Evolutionary conservation across 805 yeast species (phyloP).

Genomic region (Wickerhamiella dianesei): DNA sequence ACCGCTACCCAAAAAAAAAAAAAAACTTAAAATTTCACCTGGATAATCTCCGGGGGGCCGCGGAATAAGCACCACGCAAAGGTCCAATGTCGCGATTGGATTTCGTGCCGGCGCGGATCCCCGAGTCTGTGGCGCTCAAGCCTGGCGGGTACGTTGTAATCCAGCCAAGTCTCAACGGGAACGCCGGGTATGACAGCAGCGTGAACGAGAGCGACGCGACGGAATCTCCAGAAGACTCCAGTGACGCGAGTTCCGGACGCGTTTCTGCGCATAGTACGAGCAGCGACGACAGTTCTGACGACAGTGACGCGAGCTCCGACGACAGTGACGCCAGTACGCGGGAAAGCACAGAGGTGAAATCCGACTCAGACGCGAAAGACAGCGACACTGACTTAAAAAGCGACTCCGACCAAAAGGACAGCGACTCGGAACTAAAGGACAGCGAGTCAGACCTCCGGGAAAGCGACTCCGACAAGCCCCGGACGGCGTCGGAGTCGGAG

Average conservation of each 20-base stretch:
- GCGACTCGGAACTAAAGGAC: too few relatives aligned
- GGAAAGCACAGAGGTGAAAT: conserved; percentile 5
- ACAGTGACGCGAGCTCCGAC: not conserved
- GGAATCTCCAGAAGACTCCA: conserved; percentile 1
- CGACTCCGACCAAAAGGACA: not conserved
- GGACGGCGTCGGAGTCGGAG: conserved; percentile 1
- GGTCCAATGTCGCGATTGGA: conserved; percentile 12
- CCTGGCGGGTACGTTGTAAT: conserved; percentile 40
- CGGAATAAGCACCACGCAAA: not conserved
- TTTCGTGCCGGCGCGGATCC: conserved; percentile 47
- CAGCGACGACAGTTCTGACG: not conserved
- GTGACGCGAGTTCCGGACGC: not conserved
- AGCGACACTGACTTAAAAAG: not conserved
- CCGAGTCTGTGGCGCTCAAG: conserved; percentile 34
- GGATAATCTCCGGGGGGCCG: not conserved
- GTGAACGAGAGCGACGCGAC: not conserved
- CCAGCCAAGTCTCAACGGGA: conserved; percentile 6
- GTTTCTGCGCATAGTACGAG: not conserved
- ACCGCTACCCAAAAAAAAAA: not conserved
- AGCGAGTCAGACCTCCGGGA: too few relatives aligned
- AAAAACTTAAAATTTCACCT: not conserved
- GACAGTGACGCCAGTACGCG: not conserved
- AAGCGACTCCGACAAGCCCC: too few relatives aligned
- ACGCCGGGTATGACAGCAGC: not conserved
- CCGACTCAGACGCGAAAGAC: too few relatives aligned